Percentiles rank a stretch among this genome's conserved stretches.
These are phyloP conservation scores for Kwoniella dejecticola DNA, from an alignment of 768 basidiomycete genomes.

Conservation along the genomic window DNA sequence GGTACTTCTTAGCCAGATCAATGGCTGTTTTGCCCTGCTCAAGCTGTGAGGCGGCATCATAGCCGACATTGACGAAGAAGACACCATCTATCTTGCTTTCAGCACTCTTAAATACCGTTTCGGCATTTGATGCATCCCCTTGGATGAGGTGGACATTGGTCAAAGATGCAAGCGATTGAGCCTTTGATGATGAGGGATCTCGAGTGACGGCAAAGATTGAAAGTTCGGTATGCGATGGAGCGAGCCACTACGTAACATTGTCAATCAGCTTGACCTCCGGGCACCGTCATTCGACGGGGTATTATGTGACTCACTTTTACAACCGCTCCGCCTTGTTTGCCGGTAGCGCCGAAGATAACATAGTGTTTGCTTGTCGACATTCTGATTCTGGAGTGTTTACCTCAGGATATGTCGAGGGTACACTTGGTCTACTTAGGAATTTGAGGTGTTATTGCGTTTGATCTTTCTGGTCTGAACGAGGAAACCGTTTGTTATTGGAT, in stretches of 20 bases:
- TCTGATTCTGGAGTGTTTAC: not conserved
- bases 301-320: conserved; percentile 1
- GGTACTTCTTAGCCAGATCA: not conserved
- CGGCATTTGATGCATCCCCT: not conserved
- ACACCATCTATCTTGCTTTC: not conserved
- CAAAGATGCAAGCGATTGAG: not conserved
- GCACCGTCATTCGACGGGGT: too few relatives aligned
- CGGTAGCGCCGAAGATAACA: conserved; percentile 4
- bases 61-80: not conserved
- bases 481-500: too few relatives aligned
- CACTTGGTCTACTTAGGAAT: too few relatives aligned
- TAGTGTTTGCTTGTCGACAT: not conserved
- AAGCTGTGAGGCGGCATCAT: not conserved
- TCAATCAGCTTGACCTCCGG: not conserved
- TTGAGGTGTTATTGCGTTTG: too few relatives aligned
- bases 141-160: not conserved
- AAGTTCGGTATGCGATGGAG: not conserved
- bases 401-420: too few relatives aligned
- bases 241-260: not conserved
- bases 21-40: not conserved
- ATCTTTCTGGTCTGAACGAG: too few relatives aligned
- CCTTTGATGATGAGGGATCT: not conserved
- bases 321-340: conserved; percentile 1
- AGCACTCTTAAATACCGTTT: not conserved
- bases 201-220: not conserved